Conservation (phyloP, 805 yeast genomes). For the Starmera dryadoides region DNA sequence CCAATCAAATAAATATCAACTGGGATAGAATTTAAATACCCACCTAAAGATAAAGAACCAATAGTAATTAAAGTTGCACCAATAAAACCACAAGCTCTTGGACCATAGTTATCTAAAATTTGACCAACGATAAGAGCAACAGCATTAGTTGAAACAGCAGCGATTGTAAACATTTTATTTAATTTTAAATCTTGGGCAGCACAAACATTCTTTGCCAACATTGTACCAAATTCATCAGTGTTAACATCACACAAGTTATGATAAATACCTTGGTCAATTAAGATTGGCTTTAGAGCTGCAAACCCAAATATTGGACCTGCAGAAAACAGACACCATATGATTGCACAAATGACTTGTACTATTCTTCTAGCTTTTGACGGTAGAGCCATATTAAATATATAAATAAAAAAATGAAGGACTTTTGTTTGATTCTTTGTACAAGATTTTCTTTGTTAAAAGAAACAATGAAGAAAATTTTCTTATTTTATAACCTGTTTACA, state of each 20-base stretch:
- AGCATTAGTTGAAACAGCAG: conserved; percentile 82
- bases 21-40: conserved; percentile 20
- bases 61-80: conserved; percentile 56
- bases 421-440: too few species aligned
- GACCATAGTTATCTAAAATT: conserved; percentile 74
- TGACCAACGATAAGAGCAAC: conserved; percentile 79
- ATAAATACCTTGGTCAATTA: conserved; percentile 74
- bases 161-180: conserved; percentile 76
- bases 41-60: conserved; percentile 47
- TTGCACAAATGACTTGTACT: conserved; percentile 62
- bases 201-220: conserved; percentile 33
- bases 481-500: too few species aligned
- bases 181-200: conserved; percentile 74
- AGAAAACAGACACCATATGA: conserved; percentile 80
- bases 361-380: conserved; percentile 3
- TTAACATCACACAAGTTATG: conserved; percentile 43
- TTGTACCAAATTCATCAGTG: conserved; percentile 7
- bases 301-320: conserved; percentile 95
- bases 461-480: neutral
- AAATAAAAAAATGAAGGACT: too few species aligned
- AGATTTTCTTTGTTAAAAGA: neutral
- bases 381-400: neutral
- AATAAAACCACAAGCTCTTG: conserved; percentile 66
- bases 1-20: conserved; percentile 71
- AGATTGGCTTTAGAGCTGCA: conserved; percentile 86